phyloP scores from a whole-genome alignment of 2,329 filamentous ascomycete species.

The Penicillium nordicum region DNA sequence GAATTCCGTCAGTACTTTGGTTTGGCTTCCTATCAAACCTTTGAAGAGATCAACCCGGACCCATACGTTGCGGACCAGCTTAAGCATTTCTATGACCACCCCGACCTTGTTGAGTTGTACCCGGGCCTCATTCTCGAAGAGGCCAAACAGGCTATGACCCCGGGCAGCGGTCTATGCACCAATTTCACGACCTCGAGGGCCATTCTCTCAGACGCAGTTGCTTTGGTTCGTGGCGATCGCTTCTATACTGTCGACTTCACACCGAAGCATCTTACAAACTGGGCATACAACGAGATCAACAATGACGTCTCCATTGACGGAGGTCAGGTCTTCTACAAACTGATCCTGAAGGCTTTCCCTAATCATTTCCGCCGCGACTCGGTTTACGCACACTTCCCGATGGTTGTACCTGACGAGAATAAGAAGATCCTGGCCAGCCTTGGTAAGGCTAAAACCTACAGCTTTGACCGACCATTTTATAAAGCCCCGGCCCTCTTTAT shows the following conservation, averaged over 20 bases:
- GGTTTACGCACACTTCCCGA: constrained; percentile 50
- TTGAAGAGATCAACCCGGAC: constrained; percentile 53
- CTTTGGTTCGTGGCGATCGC: constrained; percentile 46
- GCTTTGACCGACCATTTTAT: constrained; percentile 33
- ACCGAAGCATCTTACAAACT: constrained; percentile 45
- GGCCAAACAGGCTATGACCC: constrained; percentile 51
- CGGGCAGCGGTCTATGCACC: constrained; percentile 49
- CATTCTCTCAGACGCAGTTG: constrained; percentile 48
- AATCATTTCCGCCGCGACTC: constrained; percentile 49
- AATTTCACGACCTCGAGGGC: constrained; percentile 46
- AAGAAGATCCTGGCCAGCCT: constrained; percentile 42
- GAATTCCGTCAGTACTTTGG: constrained; percentile 54
- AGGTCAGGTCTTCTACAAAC: constrained; percentile 51
- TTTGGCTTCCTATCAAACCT: constrained; percentile 48
- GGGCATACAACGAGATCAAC: constrained; percentile 45
- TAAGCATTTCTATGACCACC: constrained; percentile 50
- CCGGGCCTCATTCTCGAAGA: constrained; percentile 57
- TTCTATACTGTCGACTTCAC: constrained; percentile 48
- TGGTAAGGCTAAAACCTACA: constrained; percentile 43
- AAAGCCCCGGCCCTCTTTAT: constrained; percentile 39
- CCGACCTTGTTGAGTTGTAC: constrained; percentile 56
- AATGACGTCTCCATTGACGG: constrained; percentile 46
- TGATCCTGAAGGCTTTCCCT: constrained; percentile 51
- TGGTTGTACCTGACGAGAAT: constrained; percentile 49
- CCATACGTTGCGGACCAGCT: constrained; percentile 46